A percentile compares a stretch with the other conserved stretches of the same genome.
Conservation (phyloP, 129 eudicot genomes). For the Deinandra increscens region DNA sequence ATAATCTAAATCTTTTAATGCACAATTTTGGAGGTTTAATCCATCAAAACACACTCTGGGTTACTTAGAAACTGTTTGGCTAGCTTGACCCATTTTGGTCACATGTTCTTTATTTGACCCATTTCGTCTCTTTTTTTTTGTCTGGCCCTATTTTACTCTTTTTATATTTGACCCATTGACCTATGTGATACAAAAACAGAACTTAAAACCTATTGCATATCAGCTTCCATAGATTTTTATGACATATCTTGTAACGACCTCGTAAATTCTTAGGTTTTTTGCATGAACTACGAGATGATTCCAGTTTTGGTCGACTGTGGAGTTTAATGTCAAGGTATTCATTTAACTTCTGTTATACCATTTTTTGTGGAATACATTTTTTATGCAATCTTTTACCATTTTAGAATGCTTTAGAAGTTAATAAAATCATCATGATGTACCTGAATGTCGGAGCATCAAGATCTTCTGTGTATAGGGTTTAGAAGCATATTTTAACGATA, state of each 20-base stretch:
- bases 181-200: not conserved
- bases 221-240: slow-evolving; percentile 11
- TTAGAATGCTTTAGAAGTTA: slow-evolving; percentile 19
- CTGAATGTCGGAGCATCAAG: not conserved
- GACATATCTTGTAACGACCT: slow-evolving; percentile 21
- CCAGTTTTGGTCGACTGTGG: slow-evolving; percentile 86
- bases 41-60: not conserved
- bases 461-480: not conserved
- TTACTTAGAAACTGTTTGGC: slow-evolving; percentile 2
- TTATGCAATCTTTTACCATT: slow-evolving; percentile 14
- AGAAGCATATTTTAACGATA: not conserved
- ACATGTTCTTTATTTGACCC: not conserved
- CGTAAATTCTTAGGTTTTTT: slow-evolving; percentile 51
- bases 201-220: not conserved
- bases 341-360: slow-evolving; percentile 5
- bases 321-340: slow-evolving; percentile 80
- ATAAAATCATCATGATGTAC: slow-evolving; percentile 9
- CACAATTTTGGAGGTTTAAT: not conserved
- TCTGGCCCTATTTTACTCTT: not conserved
- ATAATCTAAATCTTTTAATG: not conserved
- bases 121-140: not conserved
- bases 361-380: slow-evolving; percentile 5
- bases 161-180: not conserved
- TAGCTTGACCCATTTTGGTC: not conserved
- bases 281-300: slow-evolving; percentile 80